phyloP scores from a whole-genome alignment of 108 stramenopile species.

The Fragilariopsis cylindrus region DNA sequence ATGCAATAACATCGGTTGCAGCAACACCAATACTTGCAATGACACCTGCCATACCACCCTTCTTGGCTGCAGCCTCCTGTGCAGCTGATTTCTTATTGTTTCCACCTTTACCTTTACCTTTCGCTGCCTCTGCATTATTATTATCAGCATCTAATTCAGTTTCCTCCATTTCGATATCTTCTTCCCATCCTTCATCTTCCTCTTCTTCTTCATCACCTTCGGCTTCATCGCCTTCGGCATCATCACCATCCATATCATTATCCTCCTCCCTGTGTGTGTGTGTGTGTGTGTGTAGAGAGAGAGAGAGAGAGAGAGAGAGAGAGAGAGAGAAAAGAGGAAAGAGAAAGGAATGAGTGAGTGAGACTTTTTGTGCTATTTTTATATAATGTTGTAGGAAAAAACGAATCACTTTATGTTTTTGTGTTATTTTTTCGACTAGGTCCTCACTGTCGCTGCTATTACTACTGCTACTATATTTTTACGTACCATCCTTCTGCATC shows the following conservation, averaged over 20 bases:
- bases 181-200: constrained; percentile 28
- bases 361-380: too few relatives aligned
- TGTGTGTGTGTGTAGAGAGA: too few relatives aligned
- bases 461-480: neutral
- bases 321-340: too few relatives aligned
- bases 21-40: constrained; percentile 40
- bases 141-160: constrained; percentile 7
- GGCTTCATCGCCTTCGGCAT: neutral
- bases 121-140: neutral
- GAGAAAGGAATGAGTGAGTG: too few relatives aligned
- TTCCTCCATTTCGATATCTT: constrained; percentile 10
- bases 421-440: neutral
- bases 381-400: too few relatives aligned
- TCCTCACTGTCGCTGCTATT: neutral
- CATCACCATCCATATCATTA: constrained; percentile 13
- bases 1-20: constrained; percentile 37
- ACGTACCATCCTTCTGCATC: neutral
- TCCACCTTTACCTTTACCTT: constrained; percentile 5
- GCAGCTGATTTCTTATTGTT: constrained; percentile 8
- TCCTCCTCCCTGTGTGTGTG: neutral
- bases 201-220: constrained; percentile 1
- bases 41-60: constrained; percentile 29
- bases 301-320: too few relatives aligned
- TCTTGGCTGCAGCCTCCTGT: constrained; percentile 5
- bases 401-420: neutral